Percentiles rank a stretch among this genome's conserved stretches.
These are phyloP conservation scores for Neoascochyta sp. DNA, from an alignment of 2,329 filamentous ascomycete species.

Conservation along the genomic window DNA sequence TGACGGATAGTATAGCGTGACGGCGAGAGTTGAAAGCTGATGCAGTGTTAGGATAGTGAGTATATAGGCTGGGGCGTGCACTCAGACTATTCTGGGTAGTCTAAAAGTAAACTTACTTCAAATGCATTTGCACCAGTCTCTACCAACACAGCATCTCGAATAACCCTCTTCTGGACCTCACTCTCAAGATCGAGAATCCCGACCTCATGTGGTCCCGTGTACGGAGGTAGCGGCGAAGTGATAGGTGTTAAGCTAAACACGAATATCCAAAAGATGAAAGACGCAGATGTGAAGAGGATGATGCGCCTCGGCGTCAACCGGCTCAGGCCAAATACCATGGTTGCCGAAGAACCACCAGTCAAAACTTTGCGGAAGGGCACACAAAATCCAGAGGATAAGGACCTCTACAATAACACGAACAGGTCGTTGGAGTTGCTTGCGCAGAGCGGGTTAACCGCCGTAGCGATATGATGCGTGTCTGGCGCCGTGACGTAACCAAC, in stretches of 20 bases:
- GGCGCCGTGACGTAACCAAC: no score
- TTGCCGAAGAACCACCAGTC: no score
- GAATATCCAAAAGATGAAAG: constrained; percentile 33
- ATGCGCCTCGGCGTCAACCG: constrained; percentile 22
- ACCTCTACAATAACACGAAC: no score
- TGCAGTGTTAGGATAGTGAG: no score
- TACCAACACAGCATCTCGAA: constrained; percentile 39
- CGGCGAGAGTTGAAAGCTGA: constrained; percentile 45
- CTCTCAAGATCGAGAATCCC: constrained; percentile 46
- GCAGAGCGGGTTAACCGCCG: no score
- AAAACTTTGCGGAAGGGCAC: no score
- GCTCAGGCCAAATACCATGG: constrained; percentile 22
- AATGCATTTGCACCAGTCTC: constrained; percentile 41
- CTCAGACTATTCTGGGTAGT: no score
- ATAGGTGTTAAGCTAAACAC: constrained; percentile 43
- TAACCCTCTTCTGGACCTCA: constrained; percentile 31
- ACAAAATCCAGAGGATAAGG: neutral
- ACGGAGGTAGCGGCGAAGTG: constrained; percentile 40
- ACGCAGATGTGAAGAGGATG: constrained; percentile 25
- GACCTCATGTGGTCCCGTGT: constrained; percentile 44
- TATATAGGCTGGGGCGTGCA: neutral
- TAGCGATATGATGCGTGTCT: no score
- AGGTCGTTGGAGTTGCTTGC: no score
- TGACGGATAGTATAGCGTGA: constrained; percentile 47
- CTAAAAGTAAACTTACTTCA: no score